These are phyloP conservation scores for Earliella scabrosa DNA, from an alignment of 1,284 basidiomycete genomes.

Conservation along the genomic window DNA sequence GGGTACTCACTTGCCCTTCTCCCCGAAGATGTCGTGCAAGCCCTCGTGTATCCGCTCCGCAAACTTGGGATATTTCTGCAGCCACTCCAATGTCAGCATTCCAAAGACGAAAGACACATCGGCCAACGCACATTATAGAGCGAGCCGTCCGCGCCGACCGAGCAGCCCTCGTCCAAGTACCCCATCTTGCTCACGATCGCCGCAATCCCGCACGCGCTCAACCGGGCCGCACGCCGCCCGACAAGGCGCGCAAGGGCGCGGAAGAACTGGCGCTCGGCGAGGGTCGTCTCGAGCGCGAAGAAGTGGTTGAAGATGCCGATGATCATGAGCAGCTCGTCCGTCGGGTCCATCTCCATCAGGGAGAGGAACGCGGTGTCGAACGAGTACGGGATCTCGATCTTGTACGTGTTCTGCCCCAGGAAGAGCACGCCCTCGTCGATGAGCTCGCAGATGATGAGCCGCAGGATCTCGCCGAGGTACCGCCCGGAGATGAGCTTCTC, in stretches of 20 bases:
- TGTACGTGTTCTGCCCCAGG: constrained; percentile 98
- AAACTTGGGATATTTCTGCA: constrained; percentile 93
- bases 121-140: constrained; percentile 91
- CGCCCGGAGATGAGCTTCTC: constrained; percentile 99
- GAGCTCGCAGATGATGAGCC: constrained; percentile 92
- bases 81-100: no score
- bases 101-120: no score
- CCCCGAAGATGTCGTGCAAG: constrained; percentile 90
- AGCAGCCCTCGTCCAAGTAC: constrained; percentile 87
- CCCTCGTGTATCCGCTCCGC: constrained; percentile 90
- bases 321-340: constrained; percentile 96
- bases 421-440: constrained; percentile 97
- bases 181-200: constrained; percentile 93
- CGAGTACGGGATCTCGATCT: constrained; percentile 90
- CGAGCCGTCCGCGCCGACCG: constrained; percentile 91
- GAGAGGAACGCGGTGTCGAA: constrained; percentile 98
- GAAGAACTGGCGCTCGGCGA: constrained; percentile 96
- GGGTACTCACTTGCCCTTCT: constrained; percentile 78
- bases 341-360: constrained; percentile 97
- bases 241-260: constrained; percentile 88
- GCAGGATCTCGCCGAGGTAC: constrained; percentile 96
- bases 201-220: constrained; percentile 93
- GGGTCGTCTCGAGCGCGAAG: constrained; percentile 91
- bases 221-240: constrained; percentile 85
- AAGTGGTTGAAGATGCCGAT: constrained; percentile 97